phyloP scores from a whole-genome alignment of 148 eudicot genomes.

The Heliamphora exappendiculata region DNA sequence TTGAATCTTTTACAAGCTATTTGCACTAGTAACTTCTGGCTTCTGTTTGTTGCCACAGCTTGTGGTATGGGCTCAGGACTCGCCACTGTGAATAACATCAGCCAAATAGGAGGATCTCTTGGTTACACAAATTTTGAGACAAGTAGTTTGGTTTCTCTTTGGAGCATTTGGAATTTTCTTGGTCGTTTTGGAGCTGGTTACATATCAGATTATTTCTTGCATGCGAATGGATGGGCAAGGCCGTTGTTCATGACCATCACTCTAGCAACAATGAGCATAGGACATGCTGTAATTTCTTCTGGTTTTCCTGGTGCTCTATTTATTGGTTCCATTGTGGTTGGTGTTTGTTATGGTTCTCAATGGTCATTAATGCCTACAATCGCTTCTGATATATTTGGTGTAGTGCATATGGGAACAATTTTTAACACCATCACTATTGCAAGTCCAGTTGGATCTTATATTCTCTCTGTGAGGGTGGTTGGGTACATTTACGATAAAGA shows the following conservation, averaged over 20 bases:
- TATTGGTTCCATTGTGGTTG: slow-evolving; percentile 52
- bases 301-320: slow-evolving; percentile 60
- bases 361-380: slow-evolving; percentile 81
- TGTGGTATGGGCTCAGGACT: slow-evolving; percentile 72
- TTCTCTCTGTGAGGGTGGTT: slow-evolving; percentile 56
- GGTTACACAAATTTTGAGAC: slow-evolving; percentile 47
- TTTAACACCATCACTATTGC: slow-evolving; percentile 66
- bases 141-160: slow-evolving; percentile 59
- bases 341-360: slow-evolving; percentile 66
- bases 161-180: slow-evolving; percentile 78
- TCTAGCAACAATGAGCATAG: slow-evolving; percentile 48
- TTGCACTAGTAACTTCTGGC: slow-evolving; percentile 56
- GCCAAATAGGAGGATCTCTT: slow-evolving; percentile 69
- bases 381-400: slow-evolving; percentile 63
- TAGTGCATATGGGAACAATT: slow-evolving; percentile 57
- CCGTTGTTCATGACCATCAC: slow-evolving; percentile 57
- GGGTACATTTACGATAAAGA: slow-evolving; percentile 65
- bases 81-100: slow-evolving; percentile 61
- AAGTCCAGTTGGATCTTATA: slow-evolving; percentile 66
- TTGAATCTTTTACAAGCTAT: slow-evolving; percentile 54
- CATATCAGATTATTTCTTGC: slow-evolving; percentile 53
- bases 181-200: slow-evolving; percentile 84
- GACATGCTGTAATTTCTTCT: slow-evolving; percentile 51
- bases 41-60: slow-evolving; percentile 43
- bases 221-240: slow-evolving; percentile 47